These are phyloP conservation scores for Globisporangium middletonii DNA, from an alignment of 352 stramenopile genomes.

Conservation along the genomic window DNA sequence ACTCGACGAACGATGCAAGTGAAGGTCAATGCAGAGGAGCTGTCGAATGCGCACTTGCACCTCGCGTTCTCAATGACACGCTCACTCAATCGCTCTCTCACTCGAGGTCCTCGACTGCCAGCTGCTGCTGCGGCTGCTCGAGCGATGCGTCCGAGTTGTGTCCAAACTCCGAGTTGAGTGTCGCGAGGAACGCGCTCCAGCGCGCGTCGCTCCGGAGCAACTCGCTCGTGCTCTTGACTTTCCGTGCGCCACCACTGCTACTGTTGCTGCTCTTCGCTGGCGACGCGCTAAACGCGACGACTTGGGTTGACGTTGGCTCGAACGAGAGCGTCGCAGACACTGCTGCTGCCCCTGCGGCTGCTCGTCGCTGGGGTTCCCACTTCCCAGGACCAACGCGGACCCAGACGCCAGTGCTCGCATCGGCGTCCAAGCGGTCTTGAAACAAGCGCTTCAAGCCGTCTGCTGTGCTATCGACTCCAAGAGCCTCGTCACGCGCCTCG, in stretches of 20 bases:
- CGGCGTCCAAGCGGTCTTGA: constrained; percentile 3
- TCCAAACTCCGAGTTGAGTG: constrained; percentile 7
- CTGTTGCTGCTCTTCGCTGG: background rate
- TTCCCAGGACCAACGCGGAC: constrained; percentile 17
- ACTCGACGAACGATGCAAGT: too few relatives aligned
- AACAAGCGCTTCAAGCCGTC: background rate
- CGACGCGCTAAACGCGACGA: constrained; percentile 6
- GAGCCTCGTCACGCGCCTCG: background rate
- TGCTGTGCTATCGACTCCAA: background rate
- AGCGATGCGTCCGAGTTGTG: constrained; percentile 4
- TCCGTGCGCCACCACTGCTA: background rate
- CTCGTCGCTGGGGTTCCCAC: constrained; percentile 15
- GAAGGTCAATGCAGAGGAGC: too few relatives aligned
- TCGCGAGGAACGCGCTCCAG: constrained; percentile 22
- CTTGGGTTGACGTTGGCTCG: constrained; percentile 7
- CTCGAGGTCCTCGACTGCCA: constrained; percentile 29
- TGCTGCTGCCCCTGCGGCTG: constrained; percentile 2
- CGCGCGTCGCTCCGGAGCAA: constrained; percentile 27
- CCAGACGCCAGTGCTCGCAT: constrained; percentile 13
- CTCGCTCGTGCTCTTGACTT: constrained; percentile 4
- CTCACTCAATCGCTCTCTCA: background rate
- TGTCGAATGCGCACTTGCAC: background rate
- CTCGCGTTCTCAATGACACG: background rate
- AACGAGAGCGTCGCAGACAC: background rate
- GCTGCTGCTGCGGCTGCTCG: constrained; percentile 11